Conservation (phyloP, 768 basidiomycete species). For the Tylopilus vinaceipallidus region DNA sequence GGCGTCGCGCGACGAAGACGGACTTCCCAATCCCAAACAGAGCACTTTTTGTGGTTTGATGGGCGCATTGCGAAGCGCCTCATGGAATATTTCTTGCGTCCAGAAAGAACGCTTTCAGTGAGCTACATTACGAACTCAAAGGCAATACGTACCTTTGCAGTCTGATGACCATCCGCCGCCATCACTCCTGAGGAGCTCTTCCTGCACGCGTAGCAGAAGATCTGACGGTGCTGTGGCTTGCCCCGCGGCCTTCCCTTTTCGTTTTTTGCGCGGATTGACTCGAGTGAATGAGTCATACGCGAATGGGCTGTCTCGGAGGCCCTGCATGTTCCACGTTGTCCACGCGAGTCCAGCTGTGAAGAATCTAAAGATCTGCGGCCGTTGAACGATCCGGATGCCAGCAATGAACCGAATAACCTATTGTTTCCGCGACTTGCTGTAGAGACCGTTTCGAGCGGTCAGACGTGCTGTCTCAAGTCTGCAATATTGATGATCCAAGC, state of each 20-base stretch:
- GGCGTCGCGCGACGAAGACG: conserved; percentile 57
- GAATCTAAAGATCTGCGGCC: not conserved
- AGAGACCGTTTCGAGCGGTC: not conserved
- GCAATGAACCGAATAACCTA: not conserved
- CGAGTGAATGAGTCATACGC: conserved; percentile 51
- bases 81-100: conserved; percentile 36
- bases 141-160: conserved; percentile 50
- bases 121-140: conserved; percentile 7
- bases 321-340: conserved; percentile 12
- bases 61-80: conserved; percentile 28
- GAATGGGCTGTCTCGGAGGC: conserved; percentile 22
- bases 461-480: no score
- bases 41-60: conserved; percentile 40
- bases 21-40: conserved; percentile 76
- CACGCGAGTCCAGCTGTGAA: not conserved
- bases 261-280: conserved; percentile 52
- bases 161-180: conserved; percentile 52
- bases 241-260: conserved; percentile 34
- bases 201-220: conserved; percentile 41
- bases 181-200: conserved; percentile 46
- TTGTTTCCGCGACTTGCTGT: not conserved
- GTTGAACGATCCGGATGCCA: not conserved
- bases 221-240: conserved; percentile 36
- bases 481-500: not conserved
- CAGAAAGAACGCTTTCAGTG: not conserved